These are phyloP conservation scores for Amanita exitialis DNA, from an alignment of 768 basidiomycete species.

Conservation along the genomic window DNA sequence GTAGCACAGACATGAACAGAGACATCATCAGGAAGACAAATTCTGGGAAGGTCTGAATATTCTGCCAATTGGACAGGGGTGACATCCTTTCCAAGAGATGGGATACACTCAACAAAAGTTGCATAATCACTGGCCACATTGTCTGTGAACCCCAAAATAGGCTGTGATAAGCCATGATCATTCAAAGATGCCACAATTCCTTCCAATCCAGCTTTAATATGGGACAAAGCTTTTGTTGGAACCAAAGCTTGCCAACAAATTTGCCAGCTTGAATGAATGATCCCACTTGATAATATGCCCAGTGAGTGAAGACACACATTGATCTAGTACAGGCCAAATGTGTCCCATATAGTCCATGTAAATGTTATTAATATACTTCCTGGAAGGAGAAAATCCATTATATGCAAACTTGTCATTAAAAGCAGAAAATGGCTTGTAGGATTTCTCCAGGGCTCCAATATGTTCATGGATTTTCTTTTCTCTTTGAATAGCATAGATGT, in stretches of 20 bases:
- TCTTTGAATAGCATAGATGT: constrained; percentile 5
- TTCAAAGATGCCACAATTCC: constrained; percentile 5
- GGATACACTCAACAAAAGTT: constrained; percentile 10
- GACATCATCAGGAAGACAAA: constrained; percentile 6
- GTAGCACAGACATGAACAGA: constrained; percentile 1
- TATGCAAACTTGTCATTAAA: constrained; percentile 7
- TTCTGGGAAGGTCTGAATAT: constrained; percentile 5
- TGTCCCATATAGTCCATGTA: constrained; percentile 12
- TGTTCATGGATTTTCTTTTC: not conserved
- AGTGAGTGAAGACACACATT: constrained; percentile 9
- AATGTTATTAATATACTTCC: constrained; percentile 7
- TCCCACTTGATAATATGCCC: constrained; percentile 10
- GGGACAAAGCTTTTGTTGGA: constrained; percentile 10
- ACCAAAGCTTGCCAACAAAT: constrained; percentile 3
- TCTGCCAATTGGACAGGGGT: constrained; percentile 4
- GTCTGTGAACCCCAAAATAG: constrained; percentile 8
- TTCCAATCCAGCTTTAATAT: constrained; percentile 7
- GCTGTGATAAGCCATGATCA: constrained; percentile 7
- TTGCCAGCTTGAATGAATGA: constrained; percentile 9
- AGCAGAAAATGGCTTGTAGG: constrained; percentile 8
- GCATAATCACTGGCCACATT: constrained; percentile 7
- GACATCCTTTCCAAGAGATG: constrained; percentile 8
- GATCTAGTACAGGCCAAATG: constrained; percentile 10
- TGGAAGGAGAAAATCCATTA: constrained; percentile 8
- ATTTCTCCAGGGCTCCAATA: not conserved